Percentiles rank a stretch among this genome's conserved stretches.
Conservation (phyloP, 305 asterid species). For the Fraxinus albicans region DNA sequence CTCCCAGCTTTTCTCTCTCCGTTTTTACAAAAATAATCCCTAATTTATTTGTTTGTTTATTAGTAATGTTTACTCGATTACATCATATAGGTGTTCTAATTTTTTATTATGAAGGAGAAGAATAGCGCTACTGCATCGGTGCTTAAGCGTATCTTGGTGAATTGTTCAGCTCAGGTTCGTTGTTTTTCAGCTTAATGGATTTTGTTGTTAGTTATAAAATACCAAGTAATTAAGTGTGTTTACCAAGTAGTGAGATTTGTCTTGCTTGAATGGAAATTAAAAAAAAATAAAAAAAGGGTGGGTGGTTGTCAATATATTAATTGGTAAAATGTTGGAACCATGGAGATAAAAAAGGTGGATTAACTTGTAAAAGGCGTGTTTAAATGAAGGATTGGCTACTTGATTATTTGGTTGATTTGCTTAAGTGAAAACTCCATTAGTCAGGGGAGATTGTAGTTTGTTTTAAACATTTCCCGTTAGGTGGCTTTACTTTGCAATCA, state of each 20-base stretch:
- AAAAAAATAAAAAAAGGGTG: not conserved
- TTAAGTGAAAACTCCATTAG: not conserved
- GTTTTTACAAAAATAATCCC: not conserved
- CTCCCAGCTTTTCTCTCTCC: not conserved
- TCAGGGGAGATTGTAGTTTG: not conserved
- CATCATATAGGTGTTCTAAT: conserved; percentile 28
- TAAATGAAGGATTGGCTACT: not conserved
- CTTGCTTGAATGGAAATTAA: conserved; percentile 11
- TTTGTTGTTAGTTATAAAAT: not conserved
- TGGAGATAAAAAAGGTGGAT: not conserved
- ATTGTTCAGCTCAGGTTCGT: conserved; percentile 78
- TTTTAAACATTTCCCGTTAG: not conserved
- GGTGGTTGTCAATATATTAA: not conserved
- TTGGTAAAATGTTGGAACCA: not conserved
- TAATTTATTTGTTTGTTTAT: not conserved
- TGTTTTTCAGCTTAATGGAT: conserved; percentile 2
- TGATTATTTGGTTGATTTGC: not conserved
- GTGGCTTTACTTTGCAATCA: not conserved
- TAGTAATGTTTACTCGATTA: not conserved
- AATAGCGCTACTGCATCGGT: conserved; percentile 48
- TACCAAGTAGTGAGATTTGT: not conserved
- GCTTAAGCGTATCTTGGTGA: conserved; percentile 57
- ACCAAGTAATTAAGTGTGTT: not conserved
- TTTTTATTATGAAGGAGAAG: conserved; percentile 76
- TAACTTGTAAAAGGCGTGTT: not conserved